Conservation (phyloP, 305 asterid genomes). For the Rubia tinctorum region DNA sequence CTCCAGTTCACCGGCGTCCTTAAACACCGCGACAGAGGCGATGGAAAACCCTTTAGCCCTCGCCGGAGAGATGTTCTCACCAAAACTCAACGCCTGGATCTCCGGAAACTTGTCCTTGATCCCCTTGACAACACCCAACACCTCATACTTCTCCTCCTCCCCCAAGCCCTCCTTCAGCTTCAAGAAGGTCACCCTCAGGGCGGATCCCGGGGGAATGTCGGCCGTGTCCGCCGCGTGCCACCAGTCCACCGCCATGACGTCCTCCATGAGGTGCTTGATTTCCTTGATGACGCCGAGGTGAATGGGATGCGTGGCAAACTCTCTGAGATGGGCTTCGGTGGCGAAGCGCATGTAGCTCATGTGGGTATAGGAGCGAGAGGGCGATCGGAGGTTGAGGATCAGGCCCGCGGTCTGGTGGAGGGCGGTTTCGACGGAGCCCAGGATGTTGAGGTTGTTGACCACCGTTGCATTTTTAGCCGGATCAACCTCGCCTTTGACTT, state of each 20-base stretch:
- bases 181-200: constrained; percentile 51
- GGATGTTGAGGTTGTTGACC: constrained; percentile 65
- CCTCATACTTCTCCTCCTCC: constrained; percentile 46
- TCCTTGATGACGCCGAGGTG: constrained; percentile 60
- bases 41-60: constrained; percentile 79
- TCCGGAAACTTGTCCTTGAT: constrained; percentile 43
- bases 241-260: constrained; percentile 91
- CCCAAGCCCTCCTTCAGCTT: constrained; percentile 62
- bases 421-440: constrained; percentile 53
- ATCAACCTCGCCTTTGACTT: constrained; percentile 51
- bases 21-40: constrained; percentile 62
- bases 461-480: constrained; percentile 53
- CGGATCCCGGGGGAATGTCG: constrained; percentile 47
- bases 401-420: constrained; percentile 72
- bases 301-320: constrained; percentile 57
- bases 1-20: constrained; percentile 47
- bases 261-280: constrained; percentile 48
- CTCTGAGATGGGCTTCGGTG: constrained; percentile 49
- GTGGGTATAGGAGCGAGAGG: constrained; percentile 70
- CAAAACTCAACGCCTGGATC: constrained; percentile 61
- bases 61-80: constrained; percentile 74
- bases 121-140: constrained; percentile 43
- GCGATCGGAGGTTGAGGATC: constrained; percentile 46
- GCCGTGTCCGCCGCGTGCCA: constrained; percentile 29
- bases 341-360: constrained; percentile 78